Evolutionary conservation across 306 rosid species (phyloP).

Genomic region (Trifolium subterraneum): DNA sequence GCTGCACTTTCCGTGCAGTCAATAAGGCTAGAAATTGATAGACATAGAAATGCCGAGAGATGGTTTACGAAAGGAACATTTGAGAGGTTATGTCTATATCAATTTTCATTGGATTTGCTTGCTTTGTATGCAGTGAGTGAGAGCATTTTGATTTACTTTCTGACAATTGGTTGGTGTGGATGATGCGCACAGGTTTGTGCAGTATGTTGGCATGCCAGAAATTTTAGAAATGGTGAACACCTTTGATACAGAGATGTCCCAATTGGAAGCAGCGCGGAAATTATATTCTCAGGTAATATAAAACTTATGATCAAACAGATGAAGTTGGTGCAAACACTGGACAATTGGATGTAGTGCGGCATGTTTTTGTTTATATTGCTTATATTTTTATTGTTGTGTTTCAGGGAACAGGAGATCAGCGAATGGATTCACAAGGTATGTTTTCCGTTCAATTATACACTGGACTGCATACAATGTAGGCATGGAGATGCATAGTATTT

Average conservation of each 20-base stretch:
- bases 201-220: conserved; percentile 90
- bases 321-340: conserved; percentile 31
- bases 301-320: conserved; percentile 22
- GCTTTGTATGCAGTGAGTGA: background rate
- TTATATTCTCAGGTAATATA: conserved; percentile 81
- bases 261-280: conserved; percentile 83
- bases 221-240: conserved; percentile 81
- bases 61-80: conserved; percentile 99
- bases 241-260: conserved; percentile 89
- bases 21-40: conserved; percentile 83
- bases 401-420: conserved; percentile 83
- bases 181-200: conserved; percentile 75
- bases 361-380: conserved; percentile 29
- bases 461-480: conserved; percentile 14
- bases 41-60: conserved; percentile 56
- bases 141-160: conserved; percentile 30
- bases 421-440: conserved; percentile 72
- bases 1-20: conserved; percentile 70
- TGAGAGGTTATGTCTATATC: conserved; percentile 66
- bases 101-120: conserved; percentile 1
- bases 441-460: conserved; percentile 15
- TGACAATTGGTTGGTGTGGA: conserved; percentile 34
- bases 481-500: conserved; percentile 15
- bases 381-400: conserved; percentile 42
- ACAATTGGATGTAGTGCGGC: background rate